Percentiles rank a stretch among this genome's conserved stretches.
Evolutionary conservation across 1,284 basidiomycete genomes (phyloP).

Genomic region (Phenoliferia sp.): DNA sequence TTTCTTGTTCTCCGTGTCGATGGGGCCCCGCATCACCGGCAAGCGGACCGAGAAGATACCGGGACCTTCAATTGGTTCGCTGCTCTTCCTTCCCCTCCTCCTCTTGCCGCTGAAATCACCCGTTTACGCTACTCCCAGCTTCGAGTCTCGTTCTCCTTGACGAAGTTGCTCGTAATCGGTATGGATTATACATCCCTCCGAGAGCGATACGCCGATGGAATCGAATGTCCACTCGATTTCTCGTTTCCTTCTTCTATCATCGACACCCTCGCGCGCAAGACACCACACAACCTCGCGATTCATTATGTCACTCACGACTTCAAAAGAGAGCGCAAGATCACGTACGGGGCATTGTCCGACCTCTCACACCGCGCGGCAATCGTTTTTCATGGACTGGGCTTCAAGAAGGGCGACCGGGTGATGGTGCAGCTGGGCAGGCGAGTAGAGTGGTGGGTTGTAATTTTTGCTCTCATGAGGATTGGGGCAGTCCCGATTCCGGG

Average conservation of each 20-base stretch:
- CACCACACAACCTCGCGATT: slow-evolving; percentile 11
- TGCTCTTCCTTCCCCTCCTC: too few species aligned
- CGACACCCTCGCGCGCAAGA: slow-evolving; percentile 10
- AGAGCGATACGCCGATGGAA: slow-evolving; percentile 11
- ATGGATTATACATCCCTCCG: slow-evolving; percentile 1
- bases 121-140: too few species aligned
- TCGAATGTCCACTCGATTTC: slow-evolving; percentile 26
- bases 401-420: slow-evolving; percentile 30
- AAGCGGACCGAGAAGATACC: too few species aligned
- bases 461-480: slow-evolving; percentile 23
- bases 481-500: slow-evolving; percentile 26
- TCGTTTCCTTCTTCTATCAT: slow-evolving; percentile 23
- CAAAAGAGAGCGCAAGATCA: slow-evolving; percentile 9
- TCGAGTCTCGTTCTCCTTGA: too few species aligned
- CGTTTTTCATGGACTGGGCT: slow-evolving; percentile 13
- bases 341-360: slow-evolving; percentile 15
- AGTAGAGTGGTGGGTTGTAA: slow-evolving; percentile 8
- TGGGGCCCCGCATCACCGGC: too few species aligned
- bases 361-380: slow-evolving; percentile 18
- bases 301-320: slow-evolving; percentile 26
- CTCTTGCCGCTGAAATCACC: too few species aligned
- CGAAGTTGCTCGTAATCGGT: too few species aligned
- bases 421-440: slow-evolving; percentile 5
- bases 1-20: too few species aligned
- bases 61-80: too few species aligned